Conservation (phyloP, 2,329 filamentous ascomycete species). For the Lecanosticta acicola region DNA sequence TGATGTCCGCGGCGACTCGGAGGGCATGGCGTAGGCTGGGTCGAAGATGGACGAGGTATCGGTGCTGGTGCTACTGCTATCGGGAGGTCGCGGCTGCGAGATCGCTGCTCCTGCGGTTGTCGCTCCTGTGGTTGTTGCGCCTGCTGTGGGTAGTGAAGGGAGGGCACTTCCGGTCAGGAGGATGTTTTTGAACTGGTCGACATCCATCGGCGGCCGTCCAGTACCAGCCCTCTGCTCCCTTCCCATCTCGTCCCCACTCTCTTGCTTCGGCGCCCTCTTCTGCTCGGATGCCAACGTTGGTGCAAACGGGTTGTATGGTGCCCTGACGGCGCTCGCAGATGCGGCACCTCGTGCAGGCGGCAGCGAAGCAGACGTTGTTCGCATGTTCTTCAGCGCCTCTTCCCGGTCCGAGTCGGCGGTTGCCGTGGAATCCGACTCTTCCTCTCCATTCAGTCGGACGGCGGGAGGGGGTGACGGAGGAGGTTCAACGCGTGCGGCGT, state of each 20-base stretch:
- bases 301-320: conserved; percentile 34
- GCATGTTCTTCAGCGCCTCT: conserved; percentile 19
- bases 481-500: conserved; percentile 12
- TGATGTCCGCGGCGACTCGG: conserved; percentile 52
- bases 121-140: conserved; percentile 16
- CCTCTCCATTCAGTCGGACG: conserved; percentile 11
- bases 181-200: conserved; percentile 69
- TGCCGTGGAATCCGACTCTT: conserved; percentile 17
- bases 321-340: conserved; percentile 10
- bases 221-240: conserved; percentile 6
- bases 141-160: conserved; percentile 18
- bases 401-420: conserved; percentile 20
- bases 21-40: conserved; percentile 35
- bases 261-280: conserved; percentile 8
- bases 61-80: conserved; percentile 47
- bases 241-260: conserved; percentile 7
- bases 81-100: conserved; percentile 12
- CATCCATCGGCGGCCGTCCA: conserved; percentile 52
- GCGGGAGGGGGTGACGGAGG: conserved; percentile 15
- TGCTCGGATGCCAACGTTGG: conserved; percentile 29
- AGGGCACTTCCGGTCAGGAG: conserved; percentile 62
- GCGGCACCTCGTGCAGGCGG: conserved; percentile 5
- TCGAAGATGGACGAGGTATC: conserved; percentile 55
- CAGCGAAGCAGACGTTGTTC: conserved; percentile 19
- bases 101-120: conserved; percentile 1